phyloP scores from a whole-genome alignment of 202 grass and related monocot species.

The Carex arenaria region DNA sequence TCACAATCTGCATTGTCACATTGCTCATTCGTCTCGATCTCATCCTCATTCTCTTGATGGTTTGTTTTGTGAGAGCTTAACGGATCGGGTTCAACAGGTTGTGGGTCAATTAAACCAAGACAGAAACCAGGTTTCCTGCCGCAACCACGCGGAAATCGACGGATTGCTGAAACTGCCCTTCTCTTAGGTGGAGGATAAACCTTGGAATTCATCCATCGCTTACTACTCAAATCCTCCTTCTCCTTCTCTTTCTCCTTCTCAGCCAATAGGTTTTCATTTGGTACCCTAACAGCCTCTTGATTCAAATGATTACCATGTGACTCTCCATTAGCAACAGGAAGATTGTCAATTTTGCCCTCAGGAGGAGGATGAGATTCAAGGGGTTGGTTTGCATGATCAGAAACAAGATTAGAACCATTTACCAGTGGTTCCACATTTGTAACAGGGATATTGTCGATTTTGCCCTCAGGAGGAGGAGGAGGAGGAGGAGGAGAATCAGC shows the following conservation, averaged over 20 bases:
- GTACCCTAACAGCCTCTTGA: neutral
- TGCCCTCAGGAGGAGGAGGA: neutral
- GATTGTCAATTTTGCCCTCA: neutral
- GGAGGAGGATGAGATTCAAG: neutral
- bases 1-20: neutral
- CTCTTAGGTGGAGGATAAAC: slow-evolving; percentile 28
- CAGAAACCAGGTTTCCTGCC: slow-evolving; percentile 16
- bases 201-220: slow-evolving; percentile 31
- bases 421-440: neutral
- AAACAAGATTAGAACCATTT: no score
- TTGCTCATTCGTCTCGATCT: neutral
- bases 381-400: no score
- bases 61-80: neutral
- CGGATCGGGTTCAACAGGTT: neutral
- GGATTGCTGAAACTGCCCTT: slow-evolving; percentile 27
- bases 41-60: neutral
- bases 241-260: neutral
- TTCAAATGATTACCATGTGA: neutral
- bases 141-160: slow-evolving; percentile 46
- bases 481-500: neutral
- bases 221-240: slow-evolving; percentile 2
- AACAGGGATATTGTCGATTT: no score
- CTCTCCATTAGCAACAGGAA: no score
- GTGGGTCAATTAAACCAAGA: neutral
- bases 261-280: neutral